Evolutionary conservation across 257 asterid genomes (phyloP), one percentile per base, ranked within the genome.

Genomic region (Capsicum pubescens): DNA sequence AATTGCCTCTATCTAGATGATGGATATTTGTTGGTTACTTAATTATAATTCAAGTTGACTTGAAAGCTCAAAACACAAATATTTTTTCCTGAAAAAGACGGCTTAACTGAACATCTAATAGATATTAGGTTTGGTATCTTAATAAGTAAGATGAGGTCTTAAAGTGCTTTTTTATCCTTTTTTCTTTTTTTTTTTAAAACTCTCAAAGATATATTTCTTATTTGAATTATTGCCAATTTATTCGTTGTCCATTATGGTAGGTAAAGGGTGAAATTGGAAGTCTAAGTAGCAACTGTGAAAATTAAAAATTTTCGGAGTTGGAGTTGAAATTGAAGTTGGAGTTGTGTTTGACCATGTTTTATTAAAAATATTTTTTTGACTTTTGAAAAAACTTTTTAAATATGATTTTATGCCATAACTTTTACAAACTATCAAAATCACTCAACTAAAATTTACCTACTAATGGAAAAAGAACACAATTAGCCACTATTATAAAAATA

Each of bases 201-300:
- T 26, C 82, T 54, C 50, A 54, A 76, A 52, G 12, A 54, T 14
- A 32, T 54, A 26, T 54, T 54, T 76, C 9, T 26, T 21, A 21
- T 76, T 26, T 76, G 15, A 52, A 14, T 21, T 54, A 76, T 52
- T 26, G 60, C 8, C 4, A 19, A 76, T 52, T 76, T 26, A 14
- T 76, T 52, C 52, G 7, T 52, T 26, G 5, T 76, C 46, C 10
- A n/a, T 13, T 26, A 15, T 76, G 64, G 64, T 76, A 76, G 81
- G 81, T 76, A 76, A 76, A 76, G 63, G 63, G 42, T 77, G 63
- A 32, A 52, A 15, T 54, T 26, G 63, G 21, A 77, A 54, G 46
- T 26, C 2, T 26, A 26, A 26, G 32, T 26, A 26, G 2, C 32
- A 2, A 1, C 2, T 2, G 1, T 26, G 2, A 26, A 26, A 26